phyloP scores from a whole-genome alignment of 2,329 filamentous ascomycete species.

The Penicillium sp. region DNA sequence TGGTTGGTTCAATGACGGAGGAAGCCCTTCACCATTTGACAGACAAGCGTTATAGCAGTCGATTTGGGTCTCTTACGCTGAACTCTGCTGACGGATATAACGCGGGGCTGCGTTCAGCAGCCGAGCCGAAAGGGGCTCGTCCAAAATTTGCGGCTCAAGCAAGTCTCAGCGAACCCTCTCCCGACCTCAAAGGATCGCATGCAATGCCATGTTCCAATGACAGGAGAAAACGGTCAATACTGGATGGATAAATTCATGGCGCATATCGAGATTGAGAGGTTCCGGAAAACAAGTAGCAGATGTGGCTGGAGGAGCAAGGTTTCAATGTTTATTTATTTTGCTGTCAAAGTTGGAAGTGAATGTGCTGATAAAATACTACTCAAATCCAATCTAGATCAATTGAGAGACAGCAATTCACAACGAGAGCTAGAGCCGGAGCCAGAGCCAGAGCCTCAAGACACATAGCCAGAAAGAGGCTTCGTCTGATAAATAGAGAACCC shows the following conservation, averaged over 20 bases:
- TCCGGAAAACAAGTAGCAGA: neutral
- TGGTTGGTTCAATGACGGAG: conserved; percentile 44
- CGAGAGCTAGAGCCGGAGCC: too few species aligned
- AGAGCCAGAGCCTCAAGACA: too few species aligned
- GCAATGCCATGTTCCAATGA: neutral
- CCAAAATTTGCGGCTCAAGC: neutral
- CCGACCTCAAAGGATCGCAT: neutral
- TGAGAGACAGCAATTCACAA: too few species aligned
- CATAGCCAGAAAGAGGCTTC: too few species aligned
- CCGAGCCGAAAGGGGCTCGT: neutral
- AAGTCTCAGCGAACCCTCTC: neutral
- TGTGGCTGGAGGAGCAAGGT: too few species aligned
- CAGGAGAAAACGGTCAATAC: neutral
- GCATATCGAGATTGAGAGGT: neutral
- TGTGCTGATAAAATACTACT: too few species aligned
- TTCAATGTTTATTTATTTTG: too few species aligned
- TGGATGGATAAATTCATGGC: neutral
- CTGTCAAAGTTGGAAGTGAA: too few species aligned
- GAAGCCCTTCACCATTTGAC: conserved; percentile 32
- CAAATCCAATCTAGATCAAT: too few species aligned
- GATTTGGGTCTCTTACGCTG: conserved; percentile 19
- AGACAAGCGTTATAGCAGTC: conserved; percentile 37
- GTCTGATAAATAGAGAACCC: neutral
- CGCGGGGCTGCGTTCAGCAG: neutral
- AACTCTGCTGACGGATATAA: neutral